Evolutionary conservation across 2,329 filamentous ascomycete species (phyloP).

Genomic region (Purpureocillium lavendulum): DNA sequence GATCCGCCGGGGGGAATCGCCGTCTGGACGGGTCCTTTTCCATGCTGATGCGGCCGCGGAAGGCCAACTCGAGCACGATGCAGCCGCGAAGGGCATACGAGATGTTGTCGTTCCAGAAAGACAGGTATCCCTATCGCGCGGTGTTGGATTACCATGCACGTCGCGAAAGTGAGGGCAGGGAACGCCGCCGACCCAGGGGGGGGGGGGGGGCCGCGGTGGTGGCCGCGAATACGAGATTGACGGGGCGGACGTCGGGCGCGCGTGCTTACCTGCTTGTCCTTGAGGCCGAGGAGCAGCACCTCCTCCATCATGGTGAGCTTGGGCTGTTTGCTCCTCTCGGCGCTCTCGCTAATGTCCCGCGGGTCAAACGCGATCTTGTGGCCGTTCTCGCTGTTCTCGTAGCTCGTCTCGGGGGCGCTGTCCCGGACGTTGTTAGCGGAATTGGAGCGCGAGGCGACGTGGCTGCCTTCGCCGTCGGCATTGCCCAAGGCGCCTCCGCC

Average conservation of each 20-base stretch:
- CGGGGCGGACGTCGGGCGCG: not conserved
- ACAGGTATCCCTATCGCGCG: slow-evolving; percentile 78
- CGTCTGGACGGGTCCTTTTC: slow-evolving; percentile 89
- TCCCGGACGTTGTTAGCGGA: slow-evolving; percentile 45
- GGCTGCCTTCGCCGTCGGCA: slow-evolving; percentile 47
- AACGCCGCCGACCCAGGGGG: too few species aligned
- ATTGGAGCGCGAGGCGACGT: slow-evolving; percentile 48
- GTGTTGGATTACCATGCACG: slow-evolving; percentile 5
- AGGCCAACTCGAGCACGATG: slow-evolving; percentile 95
- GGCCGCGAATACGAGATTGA: too few species aligned
- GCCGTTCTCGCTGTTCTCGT: slow-evolving; percentile 87
- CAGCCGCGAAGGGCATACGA: slow-evolving; percentile 95
- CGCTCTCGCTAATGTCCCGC: slow-evolving; percentile 92
- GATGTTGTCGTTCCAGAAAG: slow-evolving; percentile 99
- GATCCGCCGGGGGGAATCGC: slow-evolving; percentile 86
- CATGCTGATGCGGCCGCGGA: slow-evolving; percentile 95
- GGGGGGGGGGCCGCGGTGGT: too few species aligned
- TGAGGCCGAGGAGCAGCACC: slow-evolving; percentile 85
- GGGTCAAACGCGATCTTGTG: slow-evolving; percentile 99
- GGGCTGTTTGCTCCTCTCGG: slow-evolving; percentile 92
- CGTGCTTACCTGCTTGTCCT: slow-evolving; percentile 85
- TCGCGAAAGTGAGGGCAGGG: not conserved
- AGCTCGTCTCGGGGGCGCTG: slow-evolving; percentile 66
- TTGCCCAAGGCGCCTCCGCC: slow-evolving; percentile 49
- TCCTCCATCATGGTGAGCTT: slow-evolving; percentile 99